Conservation (phyloP, 2,329 filamentous ascomycete genomes). For the Verticillium klebahnii region DNA sequence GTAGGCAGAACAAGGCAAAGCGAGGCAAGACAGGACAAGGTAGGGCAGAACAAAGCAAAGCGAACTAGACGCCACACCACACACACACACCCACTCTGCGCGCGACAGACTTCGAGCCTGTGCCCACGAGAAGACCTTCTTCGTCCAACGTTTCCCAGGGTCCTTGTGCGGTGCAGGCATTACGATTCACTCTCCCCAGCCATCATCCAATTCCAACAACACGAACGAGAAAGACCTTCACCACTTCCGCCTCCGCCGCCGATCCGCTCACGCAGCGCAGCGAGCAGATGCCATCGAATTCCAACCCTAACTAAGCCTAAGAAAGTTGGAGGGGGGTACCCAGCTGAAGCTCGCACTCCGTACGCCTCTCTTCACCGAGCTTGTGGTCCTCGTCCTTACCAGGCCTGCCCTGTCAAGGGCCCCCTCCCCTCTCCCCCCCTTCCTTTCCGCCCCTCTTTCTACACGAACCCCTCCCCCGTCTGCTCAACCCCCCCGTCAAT, state of each 20-base stretch:
- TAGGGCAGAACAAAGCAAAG: background rate
- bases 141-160: background rate
- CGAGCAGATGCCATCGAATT: background rate
- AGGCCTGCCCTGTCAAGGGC: background rate
- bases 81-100: background rate
- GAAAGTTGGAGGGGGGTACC: background rate
- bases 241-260: background rate
- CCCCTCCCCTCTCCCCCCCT: background rate
- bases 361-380: background rate
- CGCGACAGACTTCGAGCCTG: background rate
- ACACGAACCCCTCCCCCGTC: conserved; percentile 3
- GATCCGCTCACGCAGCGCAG: background rate
- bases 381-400: background rate
- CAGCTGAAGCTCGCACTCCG: background rate
- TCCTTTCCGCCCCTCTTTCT: conserved; percentile 2
- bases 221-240: no score
- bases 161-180: no score
- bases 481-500: conserved; percentile 10
- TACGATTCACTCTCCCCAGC: no score
- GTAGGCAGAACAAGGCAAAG: background rate
- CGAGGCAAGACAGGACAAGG: background rate
- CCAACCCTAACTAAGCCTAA: background rate
- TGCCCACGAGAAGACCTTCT: background rate
- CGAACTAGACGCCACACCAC: background rate
- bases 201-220: no score